Percentiles rank a stretch among this genome's conserved stretches.
phyloP scores from a whole-genome alignment of 306 rosid genomes.

The Quercus variabilis region DNA sequence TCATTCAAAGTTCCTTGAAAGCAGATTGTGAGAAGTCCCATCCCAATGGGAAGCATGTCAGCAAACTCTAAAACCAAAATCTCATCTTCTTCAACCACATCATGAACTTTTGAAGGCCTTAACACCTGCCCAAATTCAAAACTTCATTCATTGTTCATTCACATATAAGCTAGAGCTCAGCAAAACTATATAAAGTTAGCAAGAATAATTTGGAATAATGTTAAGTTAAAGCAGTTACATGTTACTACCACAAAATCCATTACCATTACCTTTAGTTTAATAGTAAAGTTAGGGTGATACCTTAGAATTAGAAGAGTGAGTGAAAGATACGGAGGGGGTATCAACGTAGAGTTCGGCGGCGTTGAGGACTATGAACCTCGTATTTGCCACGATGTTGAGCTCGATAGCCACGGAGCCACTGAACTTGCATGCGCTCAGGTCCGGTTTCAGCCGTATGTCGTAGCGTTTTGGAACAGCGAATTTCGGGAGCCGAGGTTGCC shows the following conservation, averaged over 20 bases:
- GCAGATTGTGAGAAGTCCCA: constrained; percentile 54
- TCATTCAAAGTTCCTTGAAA: constrained; percentile 83
- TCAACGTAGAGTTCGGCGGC: constrained; percentile 57
- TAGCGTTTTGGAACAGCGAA: constrained; percentile 85
- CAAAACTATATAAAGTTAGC: too few species aligned
- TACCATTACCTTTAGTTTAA: too few species aligned
- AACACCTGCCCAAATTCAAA: constrained; percentile 43
- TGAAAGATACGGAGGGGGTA: constrained; percentile 36
- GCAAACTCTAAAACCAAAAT: constrained; percentile 81
- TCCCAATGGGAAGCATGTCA: constrained; percentile 52
- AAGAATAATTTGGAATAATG: too few species aligned
- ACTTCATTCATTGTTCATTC: not conserved
- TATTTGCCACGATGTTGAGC: constrained; percentile 58
- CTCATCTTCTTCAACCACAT: constrained; percentile 57
- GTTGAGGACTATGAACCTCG: constrained; percentile 73
- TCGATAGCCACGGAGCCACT: constrained; percentile 61
- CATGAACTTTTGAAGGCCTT: constrained; percentile 50
- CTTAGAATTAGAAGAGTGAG: constrained; percentile 39
- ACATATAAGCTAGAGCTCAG: too few species aligned
- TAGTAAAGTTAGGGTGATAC: constrained; percentile 18
- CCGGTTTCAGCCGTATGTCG: constrained; percentile 62
- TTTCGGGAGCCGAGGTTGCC: constrained; percentile 83
- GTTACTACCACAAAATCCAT: too few species aligned
- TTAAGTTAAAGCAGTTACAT: too few species aligned
- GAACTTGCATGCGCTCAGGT: constrained; percentile 66